Percentiles rank a stretch among this genome's conserved stretches.
Evolutionary conservation across 441 rosid genomes (phyloP).

Genomic region (Pelargonium citronellum): DNA sequence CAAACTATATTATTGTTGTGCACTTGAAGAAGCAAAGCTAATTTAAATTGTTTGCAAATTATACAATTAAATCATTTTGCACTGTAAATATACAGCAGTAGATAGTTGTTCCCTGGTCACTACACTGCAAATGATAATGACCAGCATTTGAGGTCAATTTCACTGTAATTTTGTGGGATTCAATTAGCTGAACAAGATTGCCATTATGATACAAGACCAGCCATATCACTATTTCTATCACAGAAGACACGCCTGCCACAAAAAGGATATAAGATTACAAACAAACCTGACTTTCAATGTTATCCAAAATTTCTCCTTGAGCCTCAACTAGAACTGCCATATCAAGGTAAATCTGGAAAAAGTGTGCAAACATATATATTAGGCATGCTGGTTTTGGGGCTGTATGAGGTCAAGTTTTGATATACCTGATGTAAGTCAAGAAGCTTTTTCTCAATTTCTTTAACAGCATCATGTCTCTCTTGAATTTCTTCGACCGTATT

Average conservation of each 20-base stretch:
- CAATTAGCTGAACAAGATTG: not conserved
- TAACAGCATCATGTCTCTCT: slow-evolving; percentile 90
- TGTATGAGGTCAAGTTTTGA: not conserved
- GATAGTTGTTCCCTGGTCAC: too few species aligned
- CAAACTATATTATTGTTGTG: too few species aligned
- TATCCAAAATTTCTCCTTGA: slow-evolving; percentile 45
- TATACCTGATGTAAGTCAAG: slow-evolving; percentile 80
- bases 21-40: too few species aligned
- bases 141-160: too few species aligned
- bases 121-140: too few species aligned
- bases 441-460: slow-evolving; percentile 83
- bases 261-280: slow-evolving; percentile 2
- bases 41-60: too few species aligned
- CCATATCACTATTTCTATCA: too few species aligned
- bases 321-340: slow-evolving; percentile 50
- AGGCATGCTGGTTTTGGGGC: slow-evolving; percentile 13
- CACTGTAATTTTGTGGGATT: too few species aligned
- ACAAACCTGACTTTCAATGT: slow-evolving; percentile 49
- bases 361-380: not conserved
- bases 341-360: slow-evolving; percentile 41
- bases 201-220: not conserved
- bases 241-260: not conserved
- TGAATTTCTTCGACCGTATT: slow-evolving; percentile 87
- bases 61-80: too few species aligned
- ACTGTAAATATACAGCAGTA: too few species aligned